These are phyloP conservation scores for Fomitopsis schrenkii DNA, from an alignment of 1,284 basidiomycete genomes.

Conservation along the genomic window DNA sequence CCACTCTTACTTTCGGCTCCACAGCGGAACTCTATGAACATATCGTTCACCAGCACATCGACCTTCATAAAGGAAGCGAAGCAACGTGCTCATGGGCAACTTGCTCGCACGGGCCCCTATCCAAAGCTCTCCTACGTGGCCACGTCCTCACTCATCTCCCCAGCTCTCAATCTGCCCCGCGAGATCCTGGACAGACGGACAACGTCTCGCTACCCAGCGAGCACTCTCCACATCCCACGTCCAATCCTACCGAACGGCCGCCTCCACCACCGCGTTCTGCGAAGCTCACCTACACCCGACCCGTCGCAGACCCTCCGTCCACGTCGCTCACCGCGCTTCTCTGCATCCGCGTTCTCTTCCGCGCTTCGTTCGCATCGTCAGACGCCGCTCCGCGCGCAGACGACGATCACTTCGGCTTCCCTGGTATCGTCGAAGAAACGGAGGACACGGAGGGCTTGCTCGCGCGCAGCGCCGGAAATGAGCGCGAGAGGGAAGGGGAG, in stretches of 20 bases:
- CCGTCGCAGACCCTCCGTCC: constrained; percentile 62
- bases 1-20: constrained; percentile 39
- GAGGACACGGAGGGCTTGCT: constrained; percentile 47
- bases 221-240: constrained; percentile 48
- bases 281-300: constrained; percentile 49
- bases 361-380: constrained; percentile 63
- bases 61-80: constrained; percentile 37
- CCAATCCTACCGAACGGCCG: constrained; percentile 57
- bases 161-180: constrained; percentile 43
- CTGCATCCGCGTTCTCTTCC: constrained; percentile 71
- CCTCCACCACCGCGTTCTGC: constrained; percentile 61
- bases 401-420: constrained; percentile 80
- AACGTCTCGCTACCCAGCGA: constrained; percentile 58
- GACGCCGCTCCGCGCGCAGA: constrained; percentile 72
- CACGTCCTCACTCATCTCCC: constrained; percentile 76
- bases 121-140: constrained; percentile 48
- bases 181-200: constrained; percentile 64
- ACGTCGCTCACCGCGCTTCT: constrained; percentile 71
- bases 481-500: constrained; percentile 60
- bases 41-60: constrained; percentile 50
- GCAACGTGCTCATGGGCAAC: constrained; percentile 62
- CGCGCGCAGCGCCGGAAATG: constrained; percentile 29
- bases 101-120: constrained; percentile 45
- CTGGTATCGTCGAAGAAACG: constrained; percentile 64
- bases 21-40: constrained; percentile 67